Evolutionary conservation across 176 grass and related monocot species (phyloP).

Genomic region (Hordeum vulgare): MorexV3_pseudomolecules_assembly NC_058524.1:238656488-238656987

Average conservation of each 20-base stretch:
- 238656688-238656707: conserved; percentile 45
- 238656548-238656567: neutral
- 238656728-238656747: neutral
- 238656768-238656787: neutral
- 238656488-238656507: neutral
- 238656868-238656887: too few relatives aligned
- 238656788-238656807: conserved; percentile 9
- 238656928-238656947: too few relatives aligned
- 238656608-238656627: conserved; percentile 24
- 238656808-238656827: conserved; percentile 35
- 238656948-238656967: too few relatives aligned
- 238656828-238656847: neutral
- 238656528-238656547: neutral
- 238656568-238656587: neutral
- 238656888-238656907: too few relatives aligned
- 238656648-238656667: conserved; percentile 48
- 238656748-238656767: neutral
- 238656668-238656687: neutral
- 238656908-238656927: too few relatives aligned
- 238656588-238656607: neutral
- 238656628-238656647: conserved; percentile 34
- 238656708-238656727: neutral
- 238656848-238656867: neutral
- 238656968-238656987: too few relatives aligned
- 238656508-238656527: neutral